Conservation (phyloP, 345 rosid species). For the Melaleuca quinquenervia region DNA sequence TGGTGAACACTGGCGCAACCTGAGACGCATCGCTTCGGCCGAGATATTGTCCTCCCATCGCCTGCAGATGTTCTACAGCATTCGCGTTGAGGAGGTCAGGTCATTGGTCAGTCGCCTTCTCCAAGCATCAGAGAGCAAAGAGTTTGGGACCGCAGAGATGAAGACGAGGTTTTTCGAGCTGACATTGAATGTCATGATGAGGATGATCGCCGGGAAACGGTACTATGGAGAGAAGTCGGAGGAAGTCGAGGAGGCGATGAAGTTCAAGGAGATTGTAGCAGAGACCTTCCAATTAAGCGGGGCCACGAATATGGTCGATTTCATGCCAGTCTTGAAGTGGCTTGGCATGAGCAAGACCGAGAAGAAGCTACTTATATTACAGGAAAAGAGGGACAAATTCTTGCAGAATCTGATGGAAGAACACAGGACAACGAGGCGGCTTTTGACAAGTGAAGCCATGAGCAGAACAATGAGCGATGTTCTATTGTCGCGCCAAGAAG, state of each 20-base stretch:
- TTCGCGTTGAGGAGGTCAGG: constrained; percentile 12
- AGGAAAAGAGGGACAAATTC: constrained; percentile 8
- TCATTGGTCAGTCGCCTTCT: not conserved
- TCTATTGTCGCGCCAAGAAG: constrained; percentile 30
- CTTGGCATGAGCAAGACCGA: not conserved
- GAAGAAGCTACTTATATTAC: not conserved
- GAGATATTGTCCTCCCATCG: constrained; percentile 16
- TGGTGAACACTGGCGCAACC: constrained; percentile 24
- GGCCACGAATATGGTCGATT: constrained; percentile 4
- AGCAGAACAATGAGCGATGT: constrained; percentile 33
- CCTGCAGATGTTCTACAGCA: constrained; percentile 1
- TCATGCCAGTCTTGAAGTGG: constrained; percentile 10
- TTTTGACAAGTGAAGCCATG: not conserved
- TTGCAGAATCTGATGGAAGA: constrained; percentile 17
- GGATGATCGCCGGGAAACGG: constrained; percentile 22
- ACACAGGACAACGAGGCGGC: not conserved
- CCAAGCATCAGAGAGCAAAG: not conserved
- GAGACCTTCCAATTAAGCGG: constrained; percentile 7
- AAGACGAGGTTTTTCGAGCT: constrained; percentile 11
- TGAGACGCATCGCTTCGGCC: constrained; percentile 6
- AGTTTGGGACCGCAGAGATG: constrained; percentile 1
- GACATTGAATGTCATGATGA: constrained; percentile 16
- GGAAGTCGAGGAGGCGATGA: constrained; percentile 4
- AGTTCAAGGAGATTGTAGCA: constrained; percentile 4
- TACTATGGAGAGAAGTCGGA: constrained; percentile 3